phyloP scores from a whole-genome alignment of 2,329 filamentous ascomycete genomes.

The Teratosphaeria epicoccoides region DNA sequence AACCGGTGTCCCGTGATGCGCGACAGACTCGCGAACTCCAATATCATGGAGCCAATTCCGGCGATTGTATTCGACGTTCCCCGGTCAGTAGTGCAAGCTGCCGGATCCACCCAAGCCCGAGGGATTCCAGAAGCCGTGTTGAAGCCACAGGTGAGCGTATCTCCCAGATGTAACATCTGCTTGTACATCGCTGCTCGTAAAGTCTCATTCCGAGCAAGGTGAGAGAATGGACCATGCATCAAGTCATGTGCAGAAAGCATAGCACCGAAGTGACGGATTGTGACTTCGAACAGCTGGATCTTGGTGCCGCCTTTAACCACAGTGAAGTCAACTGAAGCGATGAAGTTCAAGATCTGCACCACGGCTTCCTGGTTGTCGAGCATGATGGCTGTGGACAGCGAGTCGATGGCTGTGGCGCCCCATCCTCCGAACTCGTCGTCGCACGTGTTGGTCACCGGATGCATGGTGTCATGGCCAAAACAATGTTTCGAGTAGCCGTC shows the following conservation, averaged over 20 bases:
- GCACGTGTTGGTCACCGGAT: constrained; percentile 18
- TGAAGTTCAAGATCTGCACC: constrained; percentile 11
- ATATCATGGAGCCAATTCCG: constrained; percentile 14
- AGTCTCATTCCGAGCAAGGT: constrained; percentile 6
- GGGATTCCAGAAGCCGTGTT: constrained; percentile 14
- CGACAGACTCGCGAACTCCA: constrained; percentile 17
- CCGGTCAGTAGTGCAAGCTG: constrained; percentile 13
- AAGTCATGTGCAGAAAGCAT: constrained; percentile 19
- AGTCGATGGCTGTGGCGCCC: constrained; percentile 18
- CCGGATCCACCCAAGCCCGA: constrained; percentile 17
- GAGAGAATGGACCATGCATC: constrained; percentile 13
- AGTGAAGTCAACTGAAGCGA: constrained; percentile 13
- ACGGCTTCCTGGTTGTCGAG: constrained; percentile 13
- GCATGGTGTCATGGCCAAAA: constrained; percentile 24
- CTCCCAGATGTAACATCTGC: constrained; percentile 14
- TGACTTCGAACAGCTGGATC: constrained; percentile 17
- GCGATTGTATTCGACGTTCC: constrained; percentile 15
- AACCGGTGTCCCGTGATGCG: constrained; percentile 16
- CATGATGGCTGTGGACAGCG: constrained; percentile 17
- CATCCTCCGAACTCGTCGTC: constrained; percentile 19
- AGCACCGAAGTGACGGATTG: constrained; percentile 17
- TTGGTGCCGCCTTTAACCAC: constrained; percentile 6
- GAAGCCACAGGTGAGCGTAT: constrained; percentile 15
- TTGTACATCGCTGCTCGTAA: constrained; percentile 10
- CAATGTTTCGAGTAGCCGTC: constrained; percentile 12